phyloP scores from a whole-genome alignment of 2,329 filamentous ascomycete species.

The Trichoderma aggressivum region DNA sequence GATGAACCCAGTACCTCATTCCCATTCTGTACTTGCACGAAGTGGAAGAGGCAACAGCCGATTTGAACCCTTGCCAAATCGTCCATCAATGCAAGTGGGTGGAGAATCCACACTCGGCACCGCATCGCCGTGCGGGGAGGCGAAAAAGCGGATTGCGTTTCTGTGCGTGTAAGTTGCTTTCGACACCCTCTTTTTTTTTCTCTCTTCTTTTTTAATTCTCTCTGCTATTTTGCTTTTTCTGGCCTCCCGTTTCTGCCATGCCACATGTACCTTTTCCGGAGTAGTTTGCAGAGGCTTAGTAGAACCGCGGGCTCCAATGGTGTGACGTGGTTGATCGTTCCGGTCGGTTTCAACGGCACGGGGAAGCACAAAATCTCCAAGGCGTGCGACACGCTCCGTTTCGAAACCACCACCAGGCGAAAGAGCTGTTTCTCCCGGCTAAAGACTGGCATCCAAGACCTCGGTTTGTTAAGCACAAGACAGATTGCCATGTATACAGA shows the following conservation, averaged over 20 bases:
- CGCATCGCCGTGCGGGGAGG: constrained; percentile 14
- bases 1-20: not conserved
- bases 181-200: not conserved
- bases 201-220: not conserved
- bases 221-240: not conserved
- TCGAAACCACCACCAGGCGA: not conserved
- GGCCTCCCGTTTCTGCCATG: not conserved
- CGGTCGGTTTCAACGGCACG: constrained; percentile 10
- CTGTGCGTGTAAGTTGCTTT: not conserved
- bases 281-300: not conserved
- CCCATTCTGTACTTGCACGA: not conserved
- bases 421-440: not conserved
- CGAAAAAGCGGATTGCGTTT: not conserved
- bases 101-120: constrained; percentile 14
- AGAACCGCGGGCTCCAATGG: not conserved
- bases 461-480: not conserved
- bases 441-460: not conserved
- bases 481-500: not conserved
- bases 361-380: not conserved
- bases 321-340: constrained; percentile 12
- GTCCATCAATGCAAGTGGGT: constrained; percentile 3
- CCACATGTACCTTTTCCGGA: not conserved
- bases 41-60: constrained; percentile 10
- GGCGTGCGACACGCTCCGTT: constrained; percentile 8
- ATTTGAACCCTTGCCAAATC: not conserved